Evolutionary conservation across 306 rosid species (phyloP).

Genomic region (Sesbania bispinosa): DNA sequence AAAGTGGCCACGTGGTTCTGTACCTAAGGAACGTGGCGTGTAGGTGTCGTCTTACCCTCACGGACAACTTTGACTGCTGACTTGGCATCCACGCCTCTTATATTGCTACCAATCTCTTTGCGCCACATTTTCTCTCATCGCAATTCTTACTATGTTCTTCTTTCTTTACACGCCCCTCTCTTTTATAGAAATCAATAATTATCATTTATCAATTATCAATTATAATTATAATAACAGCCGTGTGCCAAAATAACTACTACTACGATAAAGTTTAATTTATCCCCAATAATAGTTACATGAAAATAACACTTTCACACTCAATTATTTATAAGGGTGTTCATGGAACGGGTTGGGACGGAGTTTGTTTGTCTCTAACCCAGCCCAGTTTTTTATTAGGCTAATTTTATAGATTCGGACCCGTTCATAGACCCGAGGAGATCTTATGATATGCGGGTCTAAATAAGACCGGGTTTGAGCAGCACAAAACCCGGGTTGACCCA

Average conservation of each 20-base stretch:
- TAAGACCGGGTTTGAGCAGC: too few species aligned
- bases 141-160: background rate
- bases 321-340: too few species aligned
- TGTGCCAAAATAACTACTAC: background rate
- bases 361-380: too few species aligned
- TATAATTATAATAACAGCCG: background rate
- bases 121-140: background rate
- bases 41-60: constrained; percentile 30
- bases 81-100: constrained; percentile 26
- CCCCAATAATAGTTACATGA: background rate
- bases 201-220: background rate
- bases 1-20: constrained; percentile 28
- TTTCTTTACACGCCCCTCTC: background rate
- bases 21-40: constrained; percentile 44
- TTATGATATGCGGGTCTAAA: too few species aligned
- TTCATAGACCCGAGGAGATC: too few species aligned
- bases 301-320: too few species aligned
- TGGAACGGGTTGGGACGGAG: too few species aligned
- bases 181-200: background rate
- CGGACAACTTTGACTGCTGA: constrained; percentile 31
- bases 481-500: too few species aligned
- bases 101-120: background rate
- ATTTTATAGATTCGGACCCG: too few species aligned
- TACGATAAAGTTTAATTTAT: too few species aligned
- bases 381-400: too few species aligned